These are phyloP conservation scores for Cryptococcus depauperatus DNA, from an alignment of 1,284 basidiomycete species.

Conservation along the genomic window DNA sequence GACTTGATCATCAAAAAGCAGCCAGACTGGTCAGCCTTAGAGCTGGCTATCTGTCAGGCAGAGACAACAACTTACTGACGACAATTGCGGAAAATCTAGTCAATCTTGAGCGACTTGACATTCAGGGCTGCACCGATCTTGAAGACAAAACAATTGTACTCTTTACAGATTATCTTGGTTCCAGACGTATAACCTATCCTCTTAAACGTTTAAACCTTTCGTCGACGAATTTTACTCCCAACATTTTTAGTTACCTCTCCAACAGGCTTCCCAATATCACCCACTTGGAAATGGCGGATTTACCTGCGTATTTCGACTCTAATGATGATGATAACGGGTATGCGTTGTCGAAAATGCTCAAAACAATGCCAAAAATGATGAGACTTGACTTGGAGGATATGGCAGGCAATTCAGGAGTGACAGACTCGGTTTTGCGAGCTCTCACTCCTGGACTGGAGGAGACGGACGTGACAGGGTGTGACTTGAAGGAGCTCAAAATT, in stretches of 20 bases:
- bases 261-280: slow-evolving; percentile 66
- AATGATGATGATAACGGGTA: neutral
- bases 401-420: slow-evolving; percentile 51
- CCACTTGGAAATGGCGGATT: slow-evolving; percentile 70
- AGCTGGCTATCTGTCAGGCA: slow-evolving; percentile 49
- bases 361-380: slow-evolving; percentile 61
- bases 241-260: slow-evolving; percentile 62
- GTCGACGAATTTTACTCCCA: slow-evolving; percentile 65
- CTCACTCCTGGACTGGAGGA: slow-evolving; percentile 48
- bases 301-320: slow-evolving; percentile 39
- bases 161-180: slow-evolving; percentile 49
- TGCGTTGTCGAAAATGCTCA: slow-evolving; percentile 53
- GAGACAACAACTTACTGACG: slow-evolving; percentile 50
- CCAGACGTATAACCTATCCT: no score
- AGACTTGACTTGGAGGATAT: slow-evolving; percentile 80
- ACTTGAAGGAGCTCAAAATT: slow-evolving; percentile 63
- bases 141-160: slow-evolving; percentile 66
- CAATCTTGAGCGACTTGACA: slow-evolving; percentile 70
- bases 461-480: slow-evolving; percentile 50
- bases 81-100: slow-evolving; percentile 58
- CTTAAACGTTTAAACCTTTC: slow-evolving; percentile 74
- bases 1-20: slow-evolving; percentile 9
- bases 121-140: slow-evolving; percentile 62
- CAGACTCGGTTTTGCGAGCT: slow-evolving; percentile 59
- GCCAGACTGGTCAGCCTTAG: slow-evolving; percentile 45